These are phyloP conservation scores for Aspergillus alliaceus DNA, from an alignment of 2,329 filamentous ascomycete genomes.

Conservation along the genomic window DNA sequence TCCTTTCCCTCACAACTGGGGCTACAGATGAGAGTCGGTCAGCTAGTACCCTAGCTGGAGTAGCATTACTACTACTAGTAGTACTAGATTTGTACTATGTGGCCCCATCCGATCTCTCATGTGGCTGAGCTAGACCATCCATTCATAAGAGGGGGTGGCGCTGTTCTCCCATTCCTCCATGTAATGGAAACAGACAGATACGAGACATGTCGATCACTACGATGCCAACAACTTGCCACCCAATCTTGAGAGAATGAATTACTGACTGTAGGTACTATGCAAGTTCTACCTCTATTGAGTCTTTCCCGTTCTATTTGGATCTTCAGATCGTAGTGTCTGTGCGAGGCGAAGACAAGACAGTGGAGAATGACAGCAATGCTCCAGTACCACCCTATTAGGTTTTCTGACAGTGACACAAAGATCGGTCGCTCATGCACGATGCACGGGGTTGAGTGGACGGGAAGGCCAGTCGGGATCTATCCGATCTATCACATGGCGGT, in stretches of 20 bases:
- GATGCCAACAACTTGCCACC: background rate
- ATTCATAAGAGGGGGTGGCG: background rate
- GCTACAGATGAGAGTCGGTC: background rate
- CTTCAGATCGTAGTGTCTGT: background rate
- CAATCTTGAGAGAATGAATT: background rate
- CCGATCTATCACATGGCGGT: conserved; percentile 35
- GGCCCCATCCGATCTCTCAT: background rate
- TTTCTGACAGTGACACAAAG: background rate
- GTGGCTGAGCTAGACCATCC: background rate
- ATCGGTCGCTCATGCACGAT: conserved; percentile 8
- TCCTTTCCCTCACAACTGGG: background rate
- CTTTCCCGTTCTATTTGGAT: background rate
- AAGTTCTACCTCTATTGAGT: background rate
- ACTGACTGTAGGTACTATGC: background rate
- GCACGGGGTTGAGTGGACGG: conserved; percentile 9
- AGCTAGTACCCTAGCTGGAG: too few species aligned
- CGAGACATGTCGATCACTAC: background rate
- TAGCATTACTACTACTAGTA: too few species aligned
- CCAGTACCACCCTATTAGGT: background rate
- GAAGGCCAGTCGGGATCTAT: conserved; percentile 8
- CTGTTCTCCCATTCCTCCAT: background rate
- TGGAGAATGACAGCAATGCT: background rate
- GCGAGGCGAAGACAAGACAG: background rate
- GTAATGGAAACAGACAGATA: background rate
- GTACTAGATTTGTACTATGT: background rate